Evolutionary conservation across 192 early-diverging fungal species (phyloP), one percentile per base, ranked within the genome.

Genomic region (Coemansia sp.): DNA sequence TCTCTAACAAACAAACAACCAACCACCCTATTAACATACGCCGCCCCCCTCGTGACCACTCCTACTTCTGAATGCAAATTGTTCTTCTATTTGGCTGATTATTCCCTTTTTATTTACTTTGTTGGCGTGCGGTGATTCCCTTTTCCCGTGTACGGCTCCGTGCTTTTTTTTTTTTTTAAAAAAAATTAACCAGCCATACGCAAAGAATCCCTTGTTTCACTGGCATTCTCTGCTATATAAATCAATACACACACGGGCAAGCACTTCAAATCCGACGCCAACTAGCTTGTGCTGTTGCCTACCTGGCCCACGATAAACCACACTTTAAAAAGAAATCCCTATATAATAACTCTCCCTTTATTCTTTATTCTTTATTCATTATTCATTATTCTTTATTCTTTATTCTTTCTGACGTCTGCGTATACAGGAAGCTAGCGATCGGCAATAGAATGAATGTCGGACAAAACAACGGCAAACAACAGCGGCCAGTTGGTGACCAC

Each of bases 381-480:
- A 32, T 30, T 52, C 32, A 59, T 54, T 56, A 55, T 68, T 62
- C 48, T 55, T 57, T 57, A 49, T 27, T 35, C 36, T 64, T 30
- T 23, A n/a, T 55, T 62, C 7, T 52, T 27, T 52, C 36, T 62
- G 29, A 24, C 48, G 30, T 14, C 28, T 9, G 29, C 4, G n/a
- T 19, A 22, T 30, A 25, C 52, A 20, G 49, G 24, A 56, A 18
- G 25, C 4, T 39, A 39, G 32, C 32, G 39, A 46, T 58, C 42
- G 24, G 57, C 14, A 25, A 42, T 46, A 58, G 57, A 28, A 58
- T 58, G 57, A 30, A 46, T 58, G 57, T 16, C 22, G 57, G 32
- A 20, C 55, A 56, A 10, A 34, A 19, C 34, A 56, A 39, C 9
- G 20, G 13, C 20, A 56, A 30, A 11, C 55, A 18, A 19, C 55